Evolutionary conservation across 164 flowering plant species (phyloP).

Genomic region (Paratinospora sagittata): DNA sequence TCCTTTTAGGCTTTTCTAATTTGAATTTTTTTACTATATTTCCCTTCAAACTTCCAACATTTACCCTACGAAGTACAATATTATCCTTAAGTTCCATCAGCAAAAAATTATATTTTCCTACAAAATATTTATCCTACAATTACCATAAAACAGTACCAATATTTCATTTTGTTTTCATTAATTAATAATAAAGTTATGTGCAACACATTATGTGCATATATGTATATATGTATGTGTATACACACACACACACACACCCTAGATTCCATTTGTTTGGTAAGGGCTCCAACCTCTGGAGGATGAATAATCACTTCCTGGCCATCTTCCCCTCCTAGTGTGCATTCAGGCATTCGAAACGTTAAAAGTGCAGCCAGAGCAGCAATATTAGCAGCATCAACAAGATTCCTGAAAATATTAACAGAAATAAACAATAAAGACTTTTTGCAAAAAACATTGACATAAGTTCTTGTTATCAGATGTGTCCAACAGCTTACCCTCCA

Average conservation of each 20-base stretch:
- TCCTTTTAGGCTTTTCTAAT: no score
- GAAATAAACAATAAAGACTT: constrained; percentile 2
- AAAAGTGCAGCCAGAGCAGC: constrained; percentile 91
- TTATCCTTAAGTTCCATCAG: no score
- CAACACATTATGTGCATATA: no score
- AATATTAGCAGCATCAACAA: constrained; percentile 95
- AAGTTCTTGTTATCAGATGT: not conserved
- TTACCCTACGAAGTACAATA: no score
- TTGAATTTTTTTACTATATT: no score
- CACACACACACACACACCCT: not conserved
- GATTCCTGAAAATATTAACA: constrained; percentile 50
- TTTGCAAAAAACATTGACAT: not conserved
- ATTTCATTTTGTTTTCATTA: no score
- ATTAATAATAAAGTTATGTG: no score
- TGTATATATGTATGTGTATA: not conserved
- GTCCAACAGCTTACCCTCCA: constrained; percentile 63
- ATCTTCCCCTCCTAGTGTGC: constrained; percentile 82
- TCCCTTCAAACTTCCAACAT: no score
- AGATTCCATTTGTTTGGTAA: not conserved
- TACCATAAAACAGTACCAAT: no score
- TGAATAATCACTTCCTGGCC: constrained; percentile 77
- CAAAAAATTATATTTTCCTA: no score
- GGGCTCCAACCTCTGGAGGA: constrained; percentile 69
- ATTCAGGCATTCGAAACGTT: constrained; percentile 92
- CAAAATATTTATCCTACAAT: no score